phyloP scores from a whole-genome alignment of 805 yeast genomes.

The Pichia kluyveri region DNA sequence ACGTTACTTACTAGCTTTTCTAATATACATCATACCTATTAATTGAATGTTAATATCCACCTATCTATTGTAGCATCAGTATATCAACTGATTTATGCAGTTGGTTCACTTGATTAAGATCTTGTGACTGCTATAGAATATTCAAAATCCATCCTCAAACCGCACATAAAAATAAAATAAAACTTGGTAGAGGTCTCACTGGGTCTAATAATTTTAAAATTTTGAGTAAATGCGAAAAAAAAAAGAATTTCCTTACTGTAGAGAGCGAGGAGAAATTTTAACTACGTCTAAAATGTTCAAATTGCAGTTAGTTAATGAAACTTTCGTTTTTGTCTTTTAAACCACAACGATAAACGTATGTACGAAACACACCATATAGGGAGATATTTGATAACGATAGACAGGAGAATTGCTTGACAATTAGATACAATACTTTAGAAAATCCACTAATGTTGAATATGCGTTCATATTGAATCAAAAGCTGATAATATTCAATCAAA shows the following conservation, averaged over 20 bases:
- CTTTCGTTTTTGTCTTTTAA: not conserved
- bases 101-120: not conserved
- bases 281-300: not conserved
- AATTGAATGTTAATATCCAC: too few relatives aligned
- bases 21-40: not conserved
- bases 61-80: too few relatives aligned
- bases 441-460: too few relatives aligned
- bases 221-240: not conserved
- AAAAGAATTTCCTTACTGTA: not conserved
- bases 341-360: slow-evolving; percentile 4
- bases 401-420: too few relatives aligned
- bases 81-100: too few relatives aligned
- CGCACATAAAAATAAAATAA: not conserved
- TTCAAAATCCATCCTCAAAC: not conserved
- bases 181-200: not conserved
- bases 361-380: not conserved
- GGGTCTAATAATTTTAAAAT: not conserved
- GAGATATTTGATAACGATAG: too few relatives aligned
- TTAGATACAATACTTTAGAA: too few relatives aligned
- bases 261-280: not conserved
- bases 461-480: too few relatives aligned
- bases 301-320: not conserved
- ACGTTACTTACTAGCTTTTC: not conserved
- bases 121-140: not conserved
- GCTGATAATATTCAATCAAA: too few relatives aligned